These are phyloP conservation scores for Aspergillus jensenii DNA, from an alignment of 2,329 filamentous ascomycete genomes.

Conservation along the genomic window DNA sequence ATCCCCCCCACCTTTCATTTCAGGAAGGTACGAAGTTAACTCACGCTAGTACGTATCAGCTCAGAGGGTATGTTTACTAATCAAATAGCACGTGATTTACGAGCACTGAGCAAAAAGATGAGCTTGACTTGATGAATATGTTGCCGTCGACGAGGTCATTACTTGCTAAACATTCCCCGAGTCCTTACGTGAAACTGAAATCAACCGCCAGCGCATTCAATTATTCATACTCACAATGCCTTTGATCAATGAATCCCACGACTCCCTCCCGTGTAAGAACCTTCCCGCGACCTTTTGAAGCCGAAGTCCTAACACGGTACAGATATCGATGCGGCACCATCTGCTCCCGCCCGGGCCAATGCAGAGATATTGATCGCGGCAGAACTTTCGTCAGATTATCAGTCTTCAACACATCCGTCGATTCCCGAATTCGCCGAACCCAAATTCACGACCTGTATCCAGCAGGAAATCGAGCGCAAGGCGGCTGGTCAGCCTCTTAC, in stretches of 20 bases:
- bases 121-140: background rate
- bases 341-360: constrained; percentile 58
- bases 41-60: too few species aligned
- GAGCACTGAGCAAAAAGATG: background rate
- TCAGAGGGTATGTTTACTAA: background rate
- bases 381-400: constrained; percentile 58
- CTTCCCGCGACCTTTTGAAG: background rate
- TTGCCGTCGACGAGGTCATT: background rate
- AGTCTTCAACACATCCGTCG: constrained; percentile 56
- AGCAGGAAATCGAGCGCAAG: constrained; percentile 68
- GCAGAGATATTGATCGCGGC: constrained; percentile 69
- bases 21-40: background rate
- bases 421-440: constrained; percentile 55
- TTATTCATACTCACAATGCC: constrained; percentile 54
- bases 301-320: constrained; percentile 19
- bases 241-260: constrained; percentile 68
- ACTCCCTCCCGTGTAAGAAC: constrained; percentile 78
- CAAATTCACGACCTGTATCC: constrained; percentile 65
- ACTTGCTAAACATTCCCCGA: background rate
- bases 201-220: background rate
- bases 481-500: constrained; percentile 58
- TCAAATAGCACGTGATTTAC: background rate
- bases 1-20: background rate
- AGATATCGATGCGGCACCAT: constrained; percentile 81
- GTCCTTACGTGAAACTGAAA: background rate